Percentiles rank a stretch among this genome's conserved stretches.
Conservation (phyloP, 2,329 filamentous ascomycete species). For the Huntiella savannae region DNA sequence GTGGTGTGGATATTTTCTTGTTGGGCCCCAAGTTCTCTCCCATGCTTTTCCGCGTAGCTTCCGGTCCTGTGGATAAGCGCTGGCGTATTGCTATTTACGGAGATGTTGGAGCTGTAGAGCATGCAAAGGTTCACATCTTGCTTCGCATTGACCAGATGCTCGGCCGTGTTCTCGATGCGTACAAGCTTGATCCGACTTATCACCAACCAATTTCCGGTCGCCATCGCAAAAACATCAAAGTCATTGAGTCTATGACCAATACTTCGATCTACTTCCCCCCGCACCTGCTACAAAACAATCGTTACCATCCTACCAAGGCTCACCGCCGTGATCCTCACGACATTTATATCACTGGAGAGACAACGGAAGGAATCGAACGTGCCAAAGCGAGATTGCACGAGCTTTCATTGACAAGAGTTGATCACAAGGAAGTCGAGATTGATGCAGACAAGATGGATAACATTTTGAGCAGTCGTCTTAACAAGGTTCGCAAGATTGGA, state of each 20-base stretch:
- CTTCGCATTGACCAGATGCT: constrained; percentile 94
- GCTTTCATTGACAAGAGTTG: constrained; percentile 59
- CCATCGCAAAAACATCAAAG: constrained; percentile 90
- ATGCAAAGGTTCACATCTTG: constrained; percentile 86
- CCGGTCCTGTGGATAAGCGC: constrained; percentile 73
- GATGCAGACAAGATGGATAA: constrained; percentile 87
- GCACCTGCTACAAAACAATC: constrained; percentile 78
- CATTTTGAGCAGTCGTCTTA: constrained; percentile 73
- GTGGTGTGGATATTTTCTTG: constrained; percentile 90
- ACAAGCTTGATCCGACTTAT: constrained; percentile 67
- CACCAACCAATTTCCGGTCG: constrained; percentile 87
- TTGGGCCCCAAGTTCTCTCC: constrained; percentile 75
- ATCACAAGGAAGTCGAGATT: constrained; percentile 81
- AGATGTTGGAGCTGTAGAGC: constrained; percentile 85
- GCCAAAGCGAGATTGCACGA: constrained; percentile 88
- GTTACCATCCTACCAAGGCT: constrained; percentile 70
- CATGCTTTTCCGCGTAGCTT: constrained; percentile 53
- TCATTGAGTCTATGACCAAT: constrained; percentile 86
- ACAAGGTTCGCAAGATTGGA: constrained; percentile 96
- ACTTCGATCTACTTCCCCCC: constrained; percentile 97
- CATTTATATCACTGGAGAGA: constrained; percentile 89
- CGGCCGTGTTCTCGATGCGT: constrained; percentile 54
- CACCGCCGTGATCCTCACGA: constrained; percentile 68
- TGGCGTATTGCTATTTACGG: constrained; percentile 89
- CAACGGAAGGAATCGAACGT: constrained; percentile 60